Conservation (phyloP, 2,329 filamentous ascomycete genomes). For the Aspergillus persii region DNA sequence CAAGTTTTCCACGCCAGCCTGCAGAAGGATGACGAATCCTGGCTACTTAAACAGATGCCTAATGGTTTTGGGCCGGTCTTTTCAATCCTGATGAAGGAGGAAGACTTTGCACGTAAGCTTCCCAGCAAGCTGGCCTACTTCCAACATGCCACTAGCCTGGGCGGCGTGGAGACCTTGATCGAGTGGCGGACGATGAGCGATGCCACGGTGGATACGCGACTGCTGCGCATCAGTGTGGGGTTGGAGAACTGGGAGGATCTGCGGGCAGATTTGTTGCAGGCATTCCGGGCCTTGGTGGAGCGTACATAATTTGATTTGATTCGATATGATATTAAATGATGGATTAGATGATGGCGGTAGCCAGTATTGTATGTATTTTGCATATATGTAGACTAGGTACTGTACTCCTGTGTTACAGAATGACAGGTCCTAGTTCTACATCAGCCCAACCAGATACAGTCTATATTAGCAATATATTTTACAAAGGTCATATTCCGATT, state of each 20-base stretch:
- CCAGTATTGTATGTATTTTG: no score
- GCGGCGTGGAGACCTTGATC: conserved; percentile 91
- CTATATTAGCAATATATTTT: no score
- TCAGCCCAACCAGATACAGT: no score
- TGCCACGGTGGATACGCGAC: conserved; percentile 62
- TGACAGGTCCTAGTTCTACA: no score
- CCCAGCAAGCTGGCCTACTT: conserved; percentile 80
- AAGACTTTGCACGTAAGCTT: conserved; percentile 62
- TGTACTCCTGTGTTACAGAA: no score
- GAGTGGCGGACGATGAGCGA: conserved; percentile 96
- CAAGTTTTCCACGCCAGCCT: conserved; percentile 74
- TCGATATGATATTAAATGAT: conserved; percentile 1
- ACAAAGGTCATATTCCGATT: no score
- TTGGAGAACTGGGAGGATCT: conserved; percentile 86
- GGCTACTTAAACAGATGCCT: conserved; percentile 87
- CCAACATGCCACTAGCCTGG: conserved; percentile 91
- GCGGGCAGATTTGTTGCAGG: conserved; percentile 68
- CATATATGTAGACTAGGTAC: no score
- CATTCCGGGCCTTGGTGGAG: conserved; percentile 56
- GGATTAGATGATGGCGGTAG: background rate
- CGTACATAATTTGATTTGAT: conserved; percentile 5
- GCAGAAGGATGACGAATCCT: conserved; percentile 66
- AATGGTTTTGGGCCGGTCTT: conserved; percentile 89
- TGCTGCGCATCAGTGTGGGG: conserved; percentile 81
- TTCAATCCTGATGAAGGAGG: conserved; percentile 63